Evolutionary conservation across 306 rosid species (phyloP).

Genomic region (Boehmeria nivea): DNA sequence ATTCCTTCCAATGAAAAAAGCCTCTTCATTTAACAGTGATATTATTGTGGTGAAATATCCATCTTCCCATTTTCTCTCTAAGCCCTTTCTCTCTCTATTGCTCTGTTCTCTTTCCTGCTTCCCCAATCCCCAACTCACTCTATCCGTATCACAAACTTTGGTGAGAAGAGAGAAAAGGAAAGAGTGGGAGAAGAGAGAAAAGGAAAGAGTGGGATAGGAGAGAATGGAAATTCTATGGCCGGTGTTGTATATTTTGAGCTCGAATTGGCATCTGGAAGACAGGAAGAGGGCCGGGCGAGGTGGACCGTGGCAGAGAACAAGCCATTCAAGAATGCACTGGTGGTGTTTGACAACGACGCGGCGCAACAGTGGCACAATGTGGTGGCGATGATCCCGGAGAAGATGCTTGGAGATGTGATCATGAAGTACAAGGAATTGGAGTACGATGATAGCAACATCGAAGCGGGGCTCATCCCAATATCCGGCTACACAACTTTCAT

Average conservation of each 20-base stretch:
- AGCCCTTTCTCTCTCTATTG: constrained; percentile 18
- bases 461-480: constrained; percentile 68
- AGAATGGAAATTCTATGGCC: constrained; percentile 62
- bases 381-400: constrained; percentile 76
- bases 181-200: no score
- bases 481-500: constrained; percentile 58
- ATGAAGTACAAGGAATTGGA: constrained; percentile 67
- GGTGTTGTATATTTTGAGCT: constrained; percentile 33
- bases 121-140: constrained; percentile 3
- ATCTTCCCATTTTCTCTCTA: constrained; percentile 27
- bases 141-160: constrained; percentile 21
- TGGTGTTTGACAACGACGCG: constrained; percentile 58
- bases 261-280: constrained; percentile 50
- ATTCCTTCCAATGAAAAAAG: constrained; percentile 56
- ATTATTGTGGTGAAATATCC: constrained; percentile 46
- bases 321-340: constrained; percentile 78
- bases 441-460: constrained; percentile 66
- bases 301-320: constrained; percentile 92
- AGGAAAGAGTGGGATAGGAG: constrained; percentile 19
- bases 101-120: no score
- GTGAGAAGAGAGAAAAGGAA: no score
- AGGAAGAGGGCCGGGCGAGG: constrained; percentile 21
- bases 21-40: constrained; percentile 51
- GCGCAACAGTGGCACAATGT: constrained; percentile 81
- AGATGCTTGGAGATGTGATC: constrained; percentile 54